Base-by-base conservation (phyloP, 1,284 basidiomycete genomes). In the Trametes versicolor region DNA sequence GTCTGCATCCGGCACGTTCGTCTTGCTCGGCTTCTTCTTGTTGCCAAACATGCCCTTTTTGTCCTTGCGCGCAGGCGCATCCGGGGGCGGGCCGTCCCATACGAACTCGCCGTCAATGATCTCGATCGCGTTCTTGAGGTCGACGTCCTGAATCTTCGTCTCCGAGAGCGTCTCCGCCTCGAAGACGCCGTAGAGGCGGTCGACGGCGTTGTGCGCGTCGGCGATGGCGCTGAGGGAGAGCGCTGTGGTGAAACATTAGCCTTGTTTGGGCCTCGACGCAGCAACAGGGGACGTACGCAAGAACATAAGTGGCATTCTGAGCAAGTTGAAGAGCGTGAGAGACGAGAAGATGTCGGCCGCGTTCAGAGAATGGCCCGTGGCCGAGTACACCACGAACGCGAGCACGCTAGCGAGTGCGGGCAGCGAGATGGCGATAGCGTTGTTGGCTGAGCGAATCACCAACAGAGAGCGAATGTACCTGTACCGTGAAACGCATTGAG, bases 321-420 rank as follows among this genome's bases (percentile, higher is more conserved):
- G 80, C 37, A 96, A 79, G 65, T 87, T 90, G 85, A 97, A 97
- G 21, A 97, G 81, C 0, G 92, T 89, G 51, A 98, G 81, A 17
- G 93, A 93, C 36, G 95, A 84, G 76, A 97, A 97, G 70, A 97
- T 87, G 51, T 86, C 81, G 0, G 87, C 88, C 0, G 93, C 83
- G 55, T 92, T 80, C 57, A 96, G 83, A 0, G 79, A 67, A 74
- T 96, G 90, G 0, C 91, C 88, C 0, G 88, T 84, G 13, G 87
- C 78, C 1, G 88, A 87, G 77, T 97, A 97, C 1, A 91, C 90
- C 62, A 97, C 83, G 73, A 98, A 97, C 0, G 95, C 87, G 34
- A 98, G 73, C 21, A 98, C 93, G 12, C 94, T 90, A 0, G 94
- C 94, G 27, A 98, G 79, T 3, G 89, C 86, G 0, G 96, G 95